Base-by-base conservation (phyloP, 345 rosid species). In the Rhizophora mangle region DNA sequence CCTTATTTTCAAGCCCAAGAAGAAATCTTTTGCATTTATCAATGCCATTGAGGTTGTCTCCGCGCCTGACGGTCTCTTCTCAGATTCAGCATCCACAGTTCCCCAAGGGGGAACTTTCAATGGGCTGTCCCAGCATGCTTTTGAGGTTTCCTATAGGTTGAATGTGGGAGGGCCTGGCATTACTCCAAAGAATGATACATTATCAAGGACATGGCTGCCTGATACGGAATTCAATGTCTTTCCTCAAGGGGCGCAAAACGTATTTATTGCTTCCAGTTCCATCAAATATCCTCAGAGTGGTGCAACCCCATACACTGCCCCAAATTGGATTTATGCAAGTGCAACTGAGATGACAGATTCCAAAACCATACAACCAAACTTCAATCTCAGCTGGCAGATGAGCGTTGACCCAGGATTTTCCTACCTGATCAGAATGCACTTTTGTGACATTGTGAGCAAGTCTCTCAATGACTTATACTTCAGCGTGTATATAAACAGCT, bases 381-480 rank as follows among this genome's bases (percentile, higher is more conserved):
- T 91, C 78, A 94, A 94, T 62, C 88, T 94, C 53, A 86, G 88
- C 5, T 94, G 95, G 98, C 59, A 66, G 58, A 71, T 88, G 86
- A 68, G 4, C 31, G 89, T 89, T 22, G 92, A 89, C 64, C 74
- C 79, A 0, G 80, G 84, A 51, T 88, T 82, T 67, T 71, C 85
- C 15, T 91, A 94, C 77, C 68, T 88, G 73, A 72, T 89, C 46
- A 81, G 97, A 74, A 13, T 85, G 66, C 97, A 91, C 65, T 94
- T 94, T 68, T 88, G 97, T 75, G 96, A 94, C 81, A 85, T 94
- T 69, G 85, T 85, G 8, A 94, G 97, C 84, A 76, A 80, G 73
- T 78, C 82, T 62, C 86, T 82, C 10, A 81, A 88, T 62, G 88
- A 88, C 8, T 72, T 93, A 37, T 76, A 83, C 77, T 86, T 91